Evolutionary conservation across 108 stramenopile genomes (phyloP), one percentile per base, ranked within the genome.

Genomic region (Phaeodactylum tricornutum): DNA sequence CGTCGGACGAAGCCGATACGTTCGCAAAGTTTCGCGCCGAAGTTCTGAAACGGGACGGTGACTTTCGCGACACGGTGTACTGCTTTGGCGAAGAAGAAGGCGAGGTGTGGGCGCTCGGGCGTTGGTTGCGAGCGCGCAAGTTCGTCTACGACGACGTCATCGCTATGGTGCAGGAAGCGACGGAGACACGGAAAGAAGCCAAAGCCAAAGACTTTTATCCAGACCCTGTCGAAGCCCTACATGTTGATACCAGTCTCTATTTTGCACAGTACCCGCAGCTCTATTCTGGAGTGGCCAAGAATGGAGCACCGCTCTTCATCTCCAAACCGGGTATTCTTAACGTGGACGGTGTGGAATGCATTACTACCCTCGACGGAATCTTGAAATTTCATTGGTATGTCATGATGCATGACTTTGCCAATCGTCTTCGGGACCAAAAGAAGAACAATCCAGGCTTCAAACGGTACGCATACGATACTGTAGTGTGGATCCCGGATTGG

Each of bases 321-420:
- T 79, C 77, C 50, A 85, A 86, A 58, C 79, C 79, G n/a, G 88
- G 88, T 36, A 60, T 81, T 15, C 55, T 90, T 33, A 86, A 82
- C 51, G 58, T 73, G 7, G 81, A 84, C 53, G 84, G 63, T 7
- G 71, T 85, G 45, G 84, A 85, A 43, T 84, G 81, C 45, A 78
- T 86, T 49, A 90, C 88, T 14, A 86, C 84, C 1, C 41, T 90
- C 41, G 70, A 77, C 48, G 76, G 76, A 17, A 79, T 90, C 55
- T 38, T 84, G 31, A 75, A 77, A 43, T 90, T 74, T 58, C 88
- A 90, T 53, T 90, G 88, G 88, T 66, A 74, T 52, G 55, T 78
- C 28, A 81, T 81, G 79, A 77, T 83, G 74, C 84, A 86, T 40
- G 84, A 85, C 51, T 90, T 76, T 64, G 72, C 61, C 19, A 53